Evolutionary conservation across 306 rosid genomes (phyloP), one percentile per base, ranked within the genome.

Genomic region (Cyamopsis tetragonoloba): DNA sequence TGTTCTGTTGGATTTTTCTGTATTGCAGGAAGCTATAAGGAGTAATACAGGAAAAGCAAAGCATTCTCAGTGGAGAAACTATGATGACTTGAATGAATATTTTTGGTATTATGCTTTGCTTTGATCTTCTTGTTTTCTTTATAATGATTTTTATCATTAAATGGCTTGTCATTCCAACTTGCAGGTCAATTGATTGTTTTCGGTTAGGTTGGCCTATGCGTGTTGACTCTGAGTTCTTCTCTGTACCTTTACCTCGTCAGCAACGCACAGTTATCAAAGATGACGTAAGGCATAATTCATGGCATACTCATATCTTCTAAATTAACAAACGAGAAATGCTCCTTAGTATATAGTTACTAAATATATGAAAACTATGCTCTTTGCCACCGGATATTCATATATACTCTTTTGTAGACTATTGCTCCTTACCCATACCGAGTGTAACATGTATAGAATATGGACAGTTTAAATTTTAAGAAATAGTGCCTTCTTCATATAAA

Each of bases 41-140:
- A 80, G 95, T 76, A 72, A 75, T 58, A 72, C 5, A 48, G 98
- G 89, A 78, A 93, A 77, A 78, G 48, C 91, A 47, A 93, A 86
- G 80, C 98, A 93, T 85, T 93, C 97, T 62, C 91, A 93, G 3
- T 93, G 98, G 98, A 88, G 98, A 80, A 89, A 93, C 75, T 93
- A 93, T 75, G 98, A 93, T 63, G 98, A 93, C 66, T 76, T 93
- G 68, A 93, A 93, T 46, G 98, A 93, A 83, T 89, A 81, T 47
- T 93, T 93, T 74, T 93, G 98, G 98, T 93, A 89, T 47, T 71
- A 53, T 20, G 51, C 43, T 44, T 72, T 46, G 42, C 62, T 14
- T 44, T 72, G 0, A 70, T 17, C 67, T 2, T 23, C 47, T 43
- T 30, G 27, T 24, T 72, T 71, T 47, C 49, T 17, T 24, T 43